These are phyloP conservation scores for Paraphoma sp. DNA, from an alignment of 2,329 filamentous ascomycete species.

Conservation along the genomic window DNA sequence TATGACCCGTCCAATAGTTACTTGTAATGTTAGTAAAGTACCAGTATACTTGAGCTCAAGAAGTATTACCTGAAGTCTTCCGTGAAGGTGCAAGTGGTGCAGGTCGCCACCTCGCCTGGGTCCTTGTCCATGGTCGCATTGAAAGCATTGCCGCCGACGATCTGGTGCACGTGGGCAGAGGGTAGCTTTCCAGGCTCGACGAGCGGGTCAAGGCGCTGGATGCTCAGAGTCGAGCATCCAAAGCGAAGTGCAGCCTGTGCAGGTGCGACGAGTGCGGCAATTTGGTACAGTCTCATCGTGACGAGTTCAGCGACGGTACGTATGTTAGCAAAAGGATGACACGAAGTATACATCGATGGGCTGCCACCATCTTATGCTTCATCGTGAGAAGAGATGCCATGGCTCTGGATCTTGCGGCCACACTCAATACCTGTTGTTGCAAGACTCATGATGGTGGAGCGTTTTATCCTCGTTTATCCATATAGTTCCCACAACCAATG, in stretches of 20 bases:
- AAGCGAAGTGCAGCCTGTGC: conserved; percentile 25
- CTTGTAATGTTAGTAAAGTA: conserved; percentile 2
- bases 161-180: conserved; percentile 31
- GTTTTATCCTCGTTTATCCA: conserved; percentile 8
- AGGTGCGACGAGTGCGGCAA: conserved; percentile 10
- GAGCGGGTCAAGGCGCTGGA: conserved; percentile 32
- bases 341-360: background rate
- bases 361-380: background rate
- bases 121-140: conserved; percentile 22
- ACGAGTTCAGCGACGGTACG: background rate
- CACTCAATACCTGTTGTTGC: background rate
- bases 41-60: background rate
- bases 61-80: conserved; percentile 22
- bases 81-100: conserved; percentile 33
- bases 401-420: background rate
- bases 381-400: background rate
- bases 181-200: conserved; percentile 31
- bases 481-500: conserved; percentile 1
- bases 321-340: background rate
- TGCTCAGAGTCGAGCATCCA: conserved; percentile 27
- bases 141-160: conserved; percentile 29
- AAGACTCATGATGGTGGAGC: conserved; percentile 1
- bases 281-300: conserved; percentile 12
- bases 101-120: conserved; percentile 15
- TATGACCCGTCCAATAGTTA: conserved; percentile 21